Evolutionary conservation across 2,329 filamentous ascomycete genomes (phyloP).

Genomic region (Thielaviopsis musarum): DNA sequence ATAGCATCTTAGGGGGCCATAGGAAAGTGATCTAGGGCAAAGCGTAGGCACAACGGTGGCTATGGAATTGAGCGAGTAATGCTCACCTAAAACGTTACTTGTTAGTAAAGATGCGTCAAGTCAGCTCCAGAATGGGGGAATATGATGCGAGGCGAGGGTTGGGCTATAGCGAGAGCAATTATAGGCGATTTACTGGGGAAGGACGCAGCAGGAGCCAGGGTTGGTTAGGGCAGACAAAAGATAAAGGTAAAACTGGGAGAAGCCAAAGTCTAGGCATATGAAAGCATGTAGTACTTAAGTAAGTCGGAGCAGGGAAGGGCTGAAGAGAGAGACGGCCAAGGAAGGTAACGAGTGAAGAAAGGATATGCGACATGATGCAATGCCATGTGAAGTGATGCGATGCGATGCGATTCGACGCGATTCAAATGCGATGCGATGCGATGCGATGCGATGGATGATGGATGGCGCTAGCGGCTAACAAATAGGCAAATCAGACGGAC

Average conservation of each 20-base stretch:
- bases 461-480: background rate
- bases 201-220: too few relatives aligned
- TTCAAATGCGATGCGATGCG: background rate
- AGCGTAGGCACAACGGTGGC: constrained; percentile 53
- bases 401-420: background rate
- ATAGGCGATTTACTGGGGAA: background rate
- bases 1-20: constrained; percentile 42
- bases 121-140: background rate
- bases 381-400: background rate
- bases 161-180: background rate
- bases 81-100: constrained; percentile 43
- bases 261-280: too few relatives aligned
- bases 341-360: background rate
- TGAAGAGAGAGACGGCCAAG: background rate
- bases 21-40: constrained; percentile 58
- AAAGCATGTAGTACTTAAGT: too few relatives aligned
- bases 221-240: too few relatives aligned
- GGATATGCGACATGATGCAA: background rate
- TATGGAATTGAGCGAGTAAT: constrained; percentile 70
- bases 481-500: constrained; percentile 3
- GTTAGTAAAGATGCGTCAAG: constrained; percentile 16
- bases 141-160: background rate
- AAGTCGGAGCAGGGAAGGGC: too few relatives aligned
- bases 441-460: background rate
- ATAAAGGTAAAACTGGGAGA: too few relatives aligned